These are phyloP conservation scores for Aspergillus pseudotamarii DNA, from an alignment of 2,329 filamentous ascomycete genomes.

Conservation along the genomic window DNA sequence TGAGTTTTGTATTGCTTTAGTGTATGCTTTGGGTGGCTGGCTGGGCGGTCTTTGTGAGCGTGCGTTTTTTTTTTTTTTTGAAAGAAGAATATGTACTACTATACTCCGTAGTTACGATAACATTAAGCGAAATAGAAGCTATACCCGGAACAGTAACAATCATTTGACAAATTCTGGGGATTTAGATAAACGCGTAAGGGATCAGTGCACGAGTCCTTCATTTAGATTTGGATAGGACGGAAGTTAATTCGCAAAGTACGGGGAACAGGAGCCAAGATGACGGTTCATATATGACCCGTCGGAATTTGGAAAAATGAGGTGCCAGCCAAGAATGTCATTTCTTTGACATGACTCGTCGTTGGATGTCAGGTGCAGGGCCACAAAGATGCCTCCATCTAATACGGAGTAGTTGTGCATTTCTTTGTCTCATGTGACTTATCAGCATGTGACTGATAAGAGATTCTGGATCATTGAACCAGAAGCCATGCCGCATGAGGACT, in stretches of 20 bases:
- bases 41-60: background rate
- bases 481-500: background rate
- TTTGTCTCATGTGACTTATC: background rate
- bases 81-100: background rate
- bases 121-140: background rate
- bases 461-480: background rate
- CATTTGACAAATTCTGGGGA: background rate
- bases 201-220: background rate
- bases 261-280: background rate
- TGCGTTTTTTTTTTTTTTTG: background rate
- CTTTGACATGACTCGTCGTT: background rate
- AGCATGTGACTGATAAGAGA: background rate
- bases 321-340: background rate
- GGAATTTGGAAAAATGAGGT: background rate
- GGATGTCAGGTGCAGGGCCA: background rate
- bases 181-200: background rate
- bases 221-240: background rate
- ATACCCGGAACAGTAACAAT: background rate
- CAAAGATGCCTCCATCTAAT: background rate
- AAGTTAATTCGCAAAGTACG: background rate
- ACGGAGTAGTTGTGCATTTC: background rate
- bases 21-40: background rate
- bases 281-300: background rate
- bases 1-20: background rate
- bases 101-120: background rate